Evolutionary conservation across 2,329 filamentous ascomycete species (phyloP).

Genomic region (Apiospora sp.): DNA sequence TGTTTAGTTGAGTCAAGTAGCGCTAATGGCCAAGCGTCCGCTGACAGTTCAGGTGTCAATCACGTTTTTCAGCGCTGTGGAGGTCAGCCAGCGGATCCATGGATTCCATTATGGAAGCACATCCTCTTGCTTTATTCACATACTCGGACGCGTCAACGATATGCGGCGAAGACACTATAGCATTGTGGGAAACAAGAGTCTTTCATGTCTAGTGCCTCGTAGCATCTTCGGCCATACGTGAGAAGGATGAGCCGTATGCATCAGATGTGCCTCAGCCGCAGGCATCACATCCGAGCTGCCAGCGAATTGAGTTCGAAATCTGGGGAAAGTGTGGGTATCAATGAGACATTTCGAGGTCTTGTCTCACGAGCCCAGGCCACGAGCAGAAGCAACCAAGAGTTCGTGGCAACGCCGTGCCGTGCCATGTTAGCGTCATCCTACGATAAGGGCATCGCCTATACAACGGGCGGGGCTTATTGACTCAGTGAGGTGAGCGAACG

Average conservation of each 20-base stretch:
- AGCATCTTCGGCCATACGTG: not conserved
- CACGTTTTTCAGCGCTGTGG: not conserved
- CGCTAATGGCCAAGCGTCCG: not conserved
- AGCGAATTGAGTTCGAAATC: constrained; percentile 14
- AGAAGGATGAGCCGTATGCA: not conserved
- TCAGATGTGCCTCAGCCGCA: not conserved
- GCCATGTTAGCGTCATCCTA: not conserved
- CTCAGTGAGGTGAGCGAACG: not conserved
- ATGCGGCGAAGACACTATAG: not conserved
- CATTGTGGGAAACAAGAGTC: not conserved
- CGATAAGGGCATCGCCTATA: not conserved
- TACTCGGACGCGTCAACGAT: not conserved
- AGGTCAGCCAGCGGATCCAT: not conserved
- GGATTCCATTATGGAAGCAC: no score
- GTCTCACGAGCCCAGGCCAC: not conserved
- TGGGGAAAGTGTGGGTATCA: constrained; percentile 3
- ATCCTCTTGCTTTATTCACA: not conserved
- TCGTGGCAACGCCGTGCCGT: not conserved
- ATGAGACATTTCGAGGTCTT: not conserved
- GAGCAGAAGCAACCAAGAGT: constrained; percentile 3
- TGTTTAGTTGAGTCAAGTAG: not conserved
- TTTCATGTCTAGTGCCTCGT: not conserved
- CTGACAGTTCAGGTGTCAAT: not conserved
- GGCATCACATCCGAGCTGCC: not conserved
- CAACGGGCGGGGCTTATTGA: not conserved